These are phyloP conservation scores for Sclerotinia trifoliorum DNA, from an alignment of 2,329 filamentous ascomycete species.

Conservation along the genomic window DNA sequence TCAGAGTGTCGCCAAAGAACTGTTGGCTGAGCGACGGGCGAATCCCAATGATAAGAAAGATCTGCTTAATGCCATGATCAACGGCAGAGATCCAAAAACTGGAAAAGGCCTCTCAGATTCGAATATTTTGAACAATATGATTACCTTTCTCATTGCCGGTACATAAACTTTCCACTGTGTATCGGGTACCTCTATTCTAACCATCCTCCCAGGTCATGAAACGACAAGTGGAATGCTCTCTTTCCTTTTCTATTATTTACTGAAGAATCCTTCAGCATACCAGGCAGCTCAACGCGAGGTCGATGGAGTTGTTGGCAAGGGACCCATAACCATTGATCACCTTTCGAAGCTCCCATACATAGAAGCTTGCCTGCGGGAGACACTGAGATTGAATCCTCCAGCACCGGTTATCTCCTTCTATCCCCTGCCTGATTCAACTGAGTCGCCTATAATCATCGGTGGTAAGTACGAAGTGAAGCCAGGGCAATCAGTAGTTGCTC, in stretches of 20 bases:
- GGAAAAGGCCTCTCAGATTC: conserved; percentile 62
- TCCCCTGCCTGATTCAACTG: conserved; percentile 40
- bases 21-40: conserved; percentile 58
- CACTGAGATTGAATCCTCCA: conserved; percentile 52
- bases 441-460: conserved; percentile 41
- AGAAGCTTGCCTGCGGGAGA: conserved; percentile 64
- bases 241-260: conserved; percentile 52
- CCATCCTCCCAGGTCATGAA: conserved; percentile 54
- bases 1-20: conserved; percentile 42
- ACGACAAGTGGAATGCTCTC: conserved; percentile 59
- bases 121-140: conserved; percentile 67
- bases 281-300: conserved; percentile 52
- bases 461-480: conserved; percentile 43
- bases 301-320: conserved; percentile 51
- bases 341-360: conserved; percentile 61
- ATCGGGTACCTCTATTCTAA: conserved; percentile 45
- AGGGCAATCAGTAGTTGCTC: conserved; percentile 46
- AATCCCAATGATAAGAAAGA: conserved; percentile 63
- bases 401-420: conserved; percentile 50
- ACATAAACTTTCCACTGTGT: conserved; percentile 35
- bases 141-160: conserved; percentile 63
- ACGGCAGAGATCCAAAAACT: conserved; percentile 65
- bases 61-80: conserved; percentile 67
- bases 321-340: conserved; percentile 48
- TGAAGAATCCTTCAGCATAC: conserved; percentile 50